Base-by-base conservation (phyloP, 805 yeast species). In the Pichia heedii region DNA sequence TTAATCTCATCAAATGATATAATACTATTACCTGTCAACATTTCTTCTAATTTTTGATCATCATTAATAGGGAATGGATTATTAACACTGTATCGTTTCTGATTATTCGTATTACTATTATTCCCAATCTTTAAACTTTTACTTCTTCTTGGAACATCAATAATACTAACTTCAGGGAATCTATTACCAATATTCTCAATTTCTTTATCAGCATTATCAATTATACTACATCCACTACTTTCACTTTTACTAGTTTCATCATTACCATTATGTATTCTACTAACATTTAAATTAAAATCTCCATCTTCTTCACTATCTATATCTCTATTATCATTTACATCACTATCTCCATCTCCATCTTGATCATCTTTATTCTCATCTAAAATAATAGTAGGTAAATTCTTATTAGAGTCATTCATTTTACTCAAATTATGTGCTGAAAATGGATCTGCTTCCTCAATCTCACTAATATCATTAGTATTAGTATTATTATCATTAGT, bases 151-250 rank as follows among this genome's bases (percentile, higher is more conserved):
- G 19, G 19, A 32, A 32, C 2, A 27, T 34, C 34, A 20, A 20
- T 19, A 16, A 22, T 11, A 38, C 36, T 34, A 16, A 43, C 37
- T 18, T 39, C 55, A 5, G 61, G 82, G 50, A 68, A 77, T 39
- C 80, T 58, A 44, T 71, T 71, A 51, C 74, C 80, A 2, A 70
- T 74, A 29, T 71, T 58, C 6, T 63, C 41, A 26, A 22, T 22
- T 4, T 29, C 43, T 21, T 27, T 10, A 20, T 34, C 20, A 27
- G 13, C 12, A 16, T 29, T 27, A 15, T 26, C 27, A 18, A 24
- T 22, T 20, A 29, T 15, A 29, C 34, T 18, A 15, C 18, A 26
- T 36, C 27, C 22, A 30, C 37, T 39, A n/a, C 29, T 37, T 12
- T 11, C 19, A 29, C 38, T 33, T 7, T 20, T n/a, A 32, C 37